Evolutionary conservation across 352 stramenopile genomes (phyloP).

Genomic region (Pythium scleroteichum): DNA sequence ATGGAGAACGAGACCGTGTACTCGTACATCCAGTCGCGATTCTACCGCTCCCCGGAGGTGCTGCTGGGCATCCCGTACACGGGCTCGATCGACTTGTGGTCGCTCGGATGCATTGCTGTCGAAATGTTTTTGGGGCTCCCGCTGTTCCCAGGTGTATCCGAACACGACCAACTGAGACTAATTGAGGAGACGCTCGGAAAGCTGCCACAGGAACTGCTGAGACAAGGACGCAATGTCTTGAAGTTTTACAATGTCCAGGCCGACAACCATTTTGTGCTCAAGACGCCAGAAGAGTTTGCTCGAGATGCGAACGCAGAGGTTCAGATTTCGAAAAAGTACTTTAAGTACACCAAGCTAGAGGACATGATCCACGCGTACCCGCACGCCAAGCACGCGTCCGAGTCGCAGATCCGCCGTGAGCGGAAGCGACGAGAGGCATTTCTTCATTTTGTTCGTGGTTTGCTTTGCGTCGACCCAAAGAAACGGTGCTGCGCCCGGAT

Average conservation of each 20-base stretch:
- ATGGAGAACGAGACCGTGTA: constrained; percentile 88
- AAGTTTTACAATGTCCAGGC: constrained; percentile 46
- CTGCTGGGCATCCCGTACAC: constrained; percentile 59
- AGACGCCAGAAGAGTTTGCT: constrained; percentile 40
- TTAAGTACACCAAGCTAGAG: constrained; percentile 47
- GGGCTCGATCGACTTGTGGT: constrained; percentile 60
- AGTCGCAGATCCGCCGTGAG: constrained; percentile 15
- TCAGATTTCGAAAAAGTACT: constrained; percentile 49
- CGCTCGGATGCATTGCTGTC: constrained; percentile 61
- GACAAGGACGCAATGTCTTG: constrained; percentile 38
- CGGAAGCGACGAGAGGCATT: constrained; percentile 35
- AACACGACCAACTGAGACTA: constrained; percentile 94
- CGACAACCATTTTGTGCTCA: constrained; percentile 35
- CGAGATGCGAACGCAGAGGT: constrained; percentile 34
- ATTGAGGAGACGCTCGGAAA: constrained; percentile 86
- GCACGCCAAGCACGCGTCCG: constrained; percentile 27
- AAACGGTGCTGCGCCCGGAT: constrained; percentile 39
- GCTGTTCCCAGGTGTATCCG: constrained; percentile 92
- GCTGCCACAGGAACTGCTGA: constrained; percentile 38
- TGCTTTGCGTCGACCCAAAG: constrained; percentile 38
- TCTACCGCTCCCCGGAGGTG: constrained; percentile 89
- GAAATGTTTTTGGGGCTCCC: constrained; percentile 95
- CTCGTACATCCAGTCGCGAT: constrained; percentile 96
- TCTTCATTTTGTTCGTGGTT: constrained; percentile 36
- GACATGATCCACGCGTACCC: constrained; percentile 50